phyloP scores from a whole-genome alignment of 179 eudicot species.

The Pouteria campechiana region DNA sequence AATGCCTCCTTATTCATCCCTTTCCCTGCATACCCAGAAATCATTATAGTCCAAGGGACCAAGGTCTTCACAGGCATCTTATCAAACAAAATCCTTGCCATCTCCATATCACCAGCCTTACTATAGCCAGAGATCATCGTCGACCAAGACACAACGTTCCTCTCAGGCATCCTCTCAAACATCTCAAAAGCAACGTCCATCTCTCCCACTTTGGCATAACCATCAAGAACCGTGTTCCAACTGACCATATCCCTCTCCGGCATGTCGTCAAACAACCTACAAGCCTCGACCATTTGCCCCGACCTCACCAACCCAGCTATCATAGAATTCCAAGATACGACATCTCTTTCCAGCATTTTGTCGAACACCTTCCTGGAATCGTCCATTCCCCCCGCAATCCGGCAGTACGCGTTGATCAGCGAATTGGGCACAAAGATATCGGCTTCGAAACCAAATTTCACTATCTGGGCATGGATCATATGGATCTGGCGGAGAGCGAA shows the following conservation, averaged over 20 bases:
- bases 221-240: slow-evolving; percentile 44
- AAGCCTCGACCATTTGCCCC: slow-evolving; percentile 24
- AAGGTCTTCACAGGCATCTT: slow-evolving; percentile 38
- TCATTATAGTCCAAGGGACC: slow-evolving; percentile 40
- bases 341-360: slow-evolving; percentile 20
- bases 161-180: slow-evolving; percentile 24
- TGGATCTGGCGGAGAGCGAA: slow-evolving; percentile 9
- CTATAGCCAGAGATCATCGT: slow-evolving; percentile 32
- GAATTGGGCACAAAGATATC: slow-evolving; percentile 33
- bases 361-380: slow-evolving; percentile 19
- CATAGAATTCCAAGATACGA: slow-evolving; percentile 37
- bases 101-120: slow-evolving; percentile 40
- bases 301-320: slow-evolving; percentile 23
- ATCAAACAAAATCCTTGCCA: slow-evolving; percentile 36
- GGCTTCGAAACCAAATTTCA: slow-evolving; percentile 17
- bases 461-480: slow-evolving; percentile 28
- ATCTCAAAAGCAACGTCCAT: slow-evolving; percentile 29
- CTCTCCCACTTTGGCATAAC: slow-evolving; percentile 29
- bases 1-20: slow-evolving; percentile 39
- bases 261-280: slow-evolving; percentile 43
- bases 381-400: slow-evolving; percentile 23
- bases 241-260: slow-evolving; percentile 31
- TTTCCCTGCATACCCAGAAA: slow-evolving; percentile 36
- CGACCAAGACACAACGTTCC: slow-evolving; percentile 45
- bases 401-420: slow-evolving; percentile 31